A percentile compares a stretch with the other conserved stretches of the same genome.
Conservation (phyloP, 805 yeast genomes). For the Spathaspora girioi region DNA sequence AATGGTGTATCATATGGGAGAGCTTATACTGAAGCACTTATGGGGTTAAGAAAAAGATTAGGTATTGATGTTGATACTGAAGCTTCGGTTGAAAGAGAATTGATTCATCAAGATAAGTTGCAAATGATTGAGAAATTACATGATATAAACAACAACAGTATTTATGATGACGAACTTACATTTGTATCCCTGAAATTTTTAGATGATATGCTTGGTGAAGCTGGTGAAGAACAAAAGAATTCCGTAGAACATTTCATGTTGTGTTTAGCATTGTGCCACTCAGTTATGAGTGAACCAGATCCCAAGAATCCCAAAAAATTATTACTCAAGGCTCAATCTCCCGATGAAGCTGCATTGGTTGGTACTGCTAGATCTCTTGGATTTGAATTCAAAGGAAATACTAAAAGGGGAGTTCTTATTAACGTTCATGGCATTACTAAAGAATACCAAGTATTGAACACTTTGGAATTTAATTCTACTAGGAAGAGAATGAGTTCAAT, state of each 20-base stretch:
- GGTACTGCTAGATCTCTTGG: constrained; percentile 80
- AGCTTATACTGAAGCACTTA: constrained; percentile 81
- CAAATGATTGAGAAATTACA: constrained; percentile 48
- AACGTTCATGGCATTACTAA: constrained; percentile 67
- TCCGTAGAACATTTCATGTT: constrained; percentile 74
- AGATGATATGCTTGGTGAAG: constrained; percentile 52
- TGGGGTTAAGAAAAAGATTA: constrained; percentile 73
- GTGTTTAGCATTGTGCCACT: constrained; percentile 73
- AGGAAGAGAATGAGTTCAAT: constrained; percentile 87
- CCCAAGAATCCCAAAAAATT: constrained; percentile 54
- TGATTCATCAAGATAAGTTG: constrained; percentile 54
- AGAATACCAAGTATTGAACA: constrained; percentile 68
- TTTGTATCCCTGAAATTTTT: constrained; percentile 67
- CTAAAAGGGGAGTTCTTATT: constrained; percentile 64
- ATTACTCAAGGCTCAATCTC: constrained; percentile 72
- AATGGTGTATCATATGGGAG: constrained; percentile 70
- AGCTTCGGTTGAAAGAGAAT: constrained; percentile 46
- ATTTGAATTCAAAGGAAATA: constrained; percentile 59
- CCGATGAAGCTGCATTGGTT: constrained; percentile 85
- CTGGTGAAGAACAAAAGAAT: constrained; percentile 50
- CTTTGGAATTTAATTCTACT: constrained; percentile 76
- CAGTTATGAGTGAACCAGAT: constrained; percentile 68
- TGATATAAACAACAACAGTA: constrained; percentile 10
- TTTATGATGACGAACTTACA: constrained; percentile 60
- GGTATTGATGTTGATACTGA: constrained; percentile 73